Evolutionary conservation across 257 asterid genomes (phyloP), one percentile per base, ranked within the genome.

Genomic region (Coffea canephora): DNA sequence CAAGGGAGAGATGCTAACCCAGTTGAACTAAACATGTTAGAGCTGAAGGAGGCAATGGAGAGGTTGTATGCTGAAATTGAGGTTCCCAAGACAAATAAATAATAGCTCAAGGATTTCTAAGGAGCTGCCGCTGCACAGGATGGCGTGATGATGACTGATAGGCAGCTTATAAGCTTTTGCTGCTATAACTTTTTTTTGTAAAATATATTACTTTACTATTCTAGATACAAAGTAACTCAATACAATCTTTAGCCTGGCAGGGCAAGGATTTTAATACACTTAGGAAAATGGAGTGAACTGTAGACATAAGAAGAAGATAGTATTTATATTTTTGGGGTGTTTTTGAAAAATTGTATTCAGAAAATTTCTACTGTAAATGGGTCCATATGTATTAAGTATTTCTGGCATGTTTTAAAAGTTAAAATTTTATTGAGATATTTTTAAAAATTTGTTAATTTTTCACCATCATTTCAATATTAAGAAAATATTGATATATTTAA

Each of bases 11-110:
- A 67, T 55, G 64, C 41, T 18, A 31, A 8, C 46, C 67, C 43
- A 18, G 45, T 75, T 19, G 71, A 57, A 4, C 21, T 66, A 78
- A 31, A 41, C 45, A 45, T 82, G 52, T 65, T 80, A n/a, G 79
- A 65, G 43, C 65, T 74, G 25, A 80, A 65, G 64, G 79, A 73
- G 55, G 79, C 77, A 13, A 70, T 45, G 46, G 74, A 74, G 13
- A 82, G 77, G 65, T 73, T 78, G 39, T 41, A 52, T 69, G 65
- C 79, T 21, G 82, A 78, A 71, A 59, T 71, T 54, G 72, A 78
- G 75, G 73, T 67, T 67, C 80, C 66, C 68, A 68, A 62, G 74
- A 27, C 14, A 12, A 82, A 73, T 31, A 78, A 72, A 76, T 36
- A 4, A 43, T 27, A 66, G 75, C 65, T 81, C 59, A 70, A 52